Evolutionary conservation across 2,329 filamentous ascomycete genomes (phyloP).

Genomic region (Ophiostoma himal-ulmi): DNA sequence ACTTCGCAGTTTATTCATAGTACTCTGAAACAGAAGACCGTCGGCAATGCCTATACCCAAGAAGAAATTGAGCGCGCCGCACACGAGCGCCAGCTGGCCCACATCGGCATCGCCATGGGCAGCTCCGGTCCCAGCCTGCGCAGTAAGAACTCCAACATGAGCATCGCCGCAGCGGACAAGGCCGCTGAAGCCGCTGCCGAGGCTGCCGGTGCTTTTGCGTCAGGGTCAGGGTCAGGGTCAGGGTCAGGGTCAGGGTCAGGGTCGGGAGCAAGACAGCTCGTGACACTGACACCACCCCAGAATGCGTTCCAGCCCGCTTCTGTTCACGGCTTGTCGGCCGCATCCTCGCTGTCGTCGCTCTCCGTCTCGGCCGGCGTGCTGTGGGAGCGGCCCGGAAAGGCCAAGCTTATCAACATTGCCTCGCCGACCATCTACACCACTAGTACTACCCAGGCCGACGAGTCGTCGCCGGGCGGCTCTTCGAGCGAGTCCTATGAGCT

Average conservation of each 20-base stretch:
- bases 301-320: neutral
- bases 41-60: neutral
- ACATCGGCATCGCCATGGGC: constrained; percentile 42
- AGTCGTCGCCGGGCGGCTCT: constrained; percentile 22
- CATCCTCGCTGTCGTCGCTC: constrained; percentile 18
- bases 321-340: neutral
- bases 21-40: neutral
- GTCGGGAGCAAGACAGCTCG: neutral
- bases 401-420: constrained; percentile 32
- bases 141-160: constrained; percentile 30
- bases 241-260: neutral
- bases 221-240: neutral
- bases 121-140: constrained; percentile 34
- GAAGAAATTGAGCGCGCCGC: constrained; percentile 31
- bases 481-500: constrained; percentile 45
- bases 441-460: neutral
- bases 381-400: constrained; percentile 32
- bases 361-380: constrained; percentile 18
- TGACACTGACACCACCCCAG: neutral
- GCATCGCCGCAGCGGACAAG: constrained; percentile 27
- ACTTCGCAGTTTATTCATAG: neutral
- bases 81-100: constrained; percentile 27
- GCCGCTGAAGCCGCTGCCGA: neutral
- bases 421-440: neutral
- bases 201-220: neutral